A percentile compares a stretch with the other conserved stretches of the same genome.
phyloP scores from a whole-genome alignment of 1,139 yeast genomes.

The Chernovozyma aurita region DNA sequence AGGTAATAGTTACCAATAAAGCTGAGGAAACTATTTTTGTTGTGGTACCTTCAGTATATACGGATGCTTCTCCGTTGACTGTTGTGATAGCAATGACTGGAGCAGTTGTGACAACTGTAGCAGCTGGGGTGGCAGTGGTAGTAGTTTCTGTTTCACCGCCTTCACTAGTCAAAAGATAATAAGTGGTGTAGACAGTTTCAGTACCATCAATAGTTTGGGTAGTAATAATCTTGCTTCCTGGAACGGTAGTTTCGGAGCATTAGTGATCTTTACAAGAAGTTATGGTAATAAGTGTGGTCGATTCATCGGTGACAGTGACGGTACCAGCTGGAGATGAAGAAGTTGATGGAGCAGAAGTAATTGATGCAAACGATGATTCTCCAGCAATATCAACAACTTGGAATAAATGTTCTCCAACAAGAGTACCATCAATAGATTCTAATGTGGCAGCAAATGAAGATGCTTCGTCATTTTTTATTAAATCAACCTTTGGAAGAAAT shows the following conservation, averaged over 20 bases:
- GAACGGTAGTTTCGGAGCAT: slow-evolving; percentile 26
- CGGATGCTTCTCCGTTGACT: not conserved
- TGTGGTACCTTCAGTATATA: not conserved
- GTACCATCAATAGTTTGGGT: slow-evolving; percentile 22
- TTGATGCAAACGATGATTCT: slow-evolving; percentile 12
- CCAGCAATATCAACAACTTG: slow-evolving; percentile 20
- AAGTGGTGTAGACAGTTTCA: slow-evolving; percentile 30
- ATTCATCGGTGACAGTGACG: slow-evolving; percentile 19
- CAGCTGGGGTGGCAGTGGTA: slow-evolving; percentile 6
- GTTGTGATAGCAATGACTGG: slow-evolving; percentile 4
- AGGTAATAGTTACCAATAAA: not conserved
- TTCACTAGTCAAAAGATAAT: slow-evolving; percentile 22
- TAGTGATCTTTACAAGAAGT: slow-evolving; percentile 41
- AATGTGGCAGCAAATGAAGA: slow-evolving; percentile 21
- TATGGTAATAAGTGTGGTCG: slow-evolving; percentile 42
- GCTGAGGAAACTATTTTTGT: not conserved
- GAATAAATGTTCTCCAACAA: slow-evolving; percentile 15
- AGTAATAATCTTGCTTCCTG: slow-evolving; percentile 25
- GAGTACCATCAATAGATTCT: slow-evolving; percentile 25
- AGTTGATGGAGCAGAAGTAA: slow-evolving; percentile 10
- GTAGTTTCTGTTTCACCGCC: not conserved
- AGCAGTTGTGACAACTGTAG: slow-evolving; percentile 6
- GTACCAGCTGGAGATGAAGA: slow-evolving; percentile 20
- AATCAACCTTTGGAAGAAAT: slow-evolving; percentile 27
- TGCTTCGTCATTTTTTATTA: slow-evolving; percentile 23